phyloP scores from a whole-genome alignment of 2,329 filamentous ascomycete species.

The Alternaria sp. region DNA sequence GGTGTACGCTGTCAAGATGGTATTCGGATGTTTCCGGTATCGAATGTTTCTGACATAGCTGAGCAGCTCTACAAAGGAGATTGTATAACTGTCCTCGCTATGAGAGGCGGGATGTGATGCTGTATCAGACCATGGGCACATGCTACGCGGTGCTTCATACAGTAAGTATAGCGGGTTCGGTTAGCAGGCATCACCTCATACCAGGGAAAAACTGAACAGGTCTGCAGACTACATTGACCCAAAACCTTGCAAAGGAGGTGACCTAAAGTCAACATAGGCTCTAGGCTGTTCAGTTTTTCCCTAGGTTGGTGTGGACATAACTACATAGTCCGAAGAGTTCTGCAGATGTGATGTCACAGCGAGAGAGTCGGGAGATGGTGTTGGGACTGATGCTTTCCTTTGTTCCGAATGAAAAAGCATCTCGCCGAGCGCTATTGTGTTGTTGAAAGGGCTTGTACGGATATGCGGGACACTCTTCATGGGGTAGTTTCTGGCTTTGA shows the following conservation, averaged over 20 bases:
- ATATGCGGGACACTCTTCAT: neutral
- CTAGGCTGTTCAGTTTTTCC: too few species aligned
- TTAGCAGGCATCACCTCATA: neutral
- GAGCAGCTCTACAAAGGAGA: neutral
- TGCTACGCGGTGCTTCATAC: neutral
- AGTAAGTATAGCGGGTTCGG: neutral
- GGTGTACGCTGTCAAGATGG: neutral
- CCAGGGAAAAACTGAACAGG: too few species aligned
- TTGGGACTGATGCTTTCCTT: neutral
- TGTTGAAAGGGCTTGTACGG: neutral
- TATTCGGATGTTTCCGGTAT: neutral
- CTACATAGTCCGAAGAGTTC: neutral
- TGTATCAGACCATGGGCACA: neutral
- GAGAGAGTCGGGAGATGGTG: neutral
- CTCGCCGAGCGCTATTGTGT: neutral
- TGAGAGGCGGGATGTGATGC: neutral
- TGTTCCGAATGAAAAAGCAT: constrained; percentile 5
- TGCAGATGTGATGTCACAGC: neutral
- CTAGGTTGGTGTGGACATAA: neutral
- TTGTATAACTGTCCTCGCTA: neutral
- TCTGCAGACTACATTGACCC: too few species aligned
- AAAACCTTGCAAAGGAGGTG: too few species aligned
- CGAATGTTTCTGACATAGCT: neutral
- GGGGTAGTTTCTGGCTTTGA: neutral
- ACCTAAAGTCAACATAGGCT: too few species aligned